A percentile compares a stretch with the other conserved stretches of the same genome.
These are phyloP conservation scores for Blastomyces percursus DNA, from an alignment of 2,329 filamentous ascomycete species.

Conservation along the genomic window DNA sequence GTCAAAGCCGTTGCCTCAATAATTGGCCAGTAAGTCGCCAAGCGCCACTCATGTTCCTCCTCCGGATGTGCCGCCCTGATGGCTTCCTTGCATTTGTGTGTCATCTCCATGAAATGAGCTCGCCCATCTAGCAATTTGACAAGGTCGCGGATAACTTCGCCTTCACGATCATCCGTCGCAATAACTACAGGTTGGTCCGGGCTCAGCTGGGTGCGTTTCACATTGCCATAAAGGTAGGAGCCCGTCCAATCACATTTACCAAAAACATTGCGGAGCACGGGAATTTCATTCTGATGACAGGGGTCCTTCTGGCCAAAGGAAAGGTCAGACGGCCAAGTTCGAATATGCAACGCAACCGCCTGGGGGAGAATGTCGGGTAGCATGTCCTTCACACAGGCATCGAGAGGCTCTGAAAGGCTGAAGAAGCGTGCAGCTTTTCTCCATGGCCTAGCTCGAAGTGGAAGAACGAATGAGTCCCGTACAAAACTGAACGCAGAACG, in stretches of 20 bases:
- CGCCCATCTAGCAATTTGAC: neutral
- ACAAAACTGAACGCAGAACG: conserved; percentile 5
- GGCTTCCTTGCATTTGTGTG: conserved; percentile 1
- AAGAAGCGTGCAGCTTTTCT: conserved; percentile 2
- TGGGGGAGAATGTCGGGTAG: conserved; percentile 2
- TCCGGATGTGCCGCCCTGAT: neutral
- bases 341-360: conserved; percentile 3
- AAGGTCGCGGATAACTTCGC: neutral
- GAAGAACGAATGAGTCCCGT: conserved; percentile 6
- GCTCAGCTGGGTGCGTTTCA: neutral
- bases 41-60: conserved; percentile 5
- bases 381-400: conserved; percentile 4
- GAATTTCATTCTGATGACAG: conserved; percentile 4
- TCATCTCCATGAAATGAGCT: conserved; percentile 6
- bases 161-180: conserved; percentile 5
- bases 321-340: conserved; percentile 6
- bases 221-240: conserved; percentile 5
- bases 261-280: neutral
- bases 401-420: conserved; percentile 1
- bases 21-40: conserved; percentile 6
- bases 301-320: conserved; percentile 7
- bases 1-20: conserved; percentile 5
- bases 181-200: conserved; percentile 6
- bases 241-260: conserved; percentile 7
- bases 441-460: conserved; percentile 3